Base-by-base conservation (phyloP, 1,284 basidiomycete species). In the Fomitiporia mediterranea region DNA sequence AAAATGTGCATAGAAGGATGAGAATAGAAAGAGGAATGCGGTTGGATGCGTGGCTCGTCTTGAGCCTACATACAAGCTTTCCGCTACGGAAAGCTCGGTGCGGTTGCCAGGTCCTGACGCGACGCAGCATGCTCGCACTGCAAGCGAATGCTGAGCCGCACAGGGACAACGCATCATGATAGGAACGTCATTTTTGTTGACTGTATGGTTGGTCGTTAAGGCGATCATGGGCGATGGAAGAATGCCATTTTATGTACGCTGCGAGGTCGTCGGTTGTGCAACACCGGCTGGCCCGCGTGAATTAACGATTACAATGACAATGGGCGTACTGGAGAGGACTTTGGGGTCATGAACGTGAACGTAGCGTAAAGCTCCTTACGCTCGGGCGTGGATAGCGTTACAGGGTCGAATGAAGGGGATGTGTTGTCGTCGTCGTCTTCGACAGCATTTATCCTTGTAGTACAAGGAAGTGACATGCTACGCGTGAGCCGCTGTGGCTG, bases 341-440 rank as follows among this genome's bases (percentile, higher is more conserved):
- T 56, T 5, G 58, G 54, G 9, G 50, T 60, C 4, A 80, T 78
- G 72, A 89, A 89, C 3, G 86, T 89, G 66, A 89, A 89, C 1
- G 83, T 74, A n/a, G 84, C 76, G 65, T 85, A 86, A 57, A 83
- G 81, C 57, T 74, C 74, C 64, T 82, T 81, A 62, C 84, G 81
- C 64, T 89, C 83, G 1, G 86, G 86, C 1, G 87, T 88, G 11
- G 83, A 81, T 61, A 86, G 80, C 25, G 70, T 65, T 54, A 69
- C 71, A 47, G 67, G 60, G 39, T 70, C 68, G 37, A 64, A 54
- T n/a, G n/a, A n/a, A 8, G 57, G 53, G 11, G 42, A 32, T 13
- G 2, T 17, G 2, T 8, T 44, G 15, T 39, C 51, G 48, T 46
- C 37, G 27, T 27, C 15, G 15, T 39, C 28, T 21, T 35, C 37